Percentiles rank a stretch among this genome's conserved stretches.
Evolutionary conservation across 768 basidiomycete genomes (phyloP).

Genomic region (Phanerodontia chrysosporium): DNA sequence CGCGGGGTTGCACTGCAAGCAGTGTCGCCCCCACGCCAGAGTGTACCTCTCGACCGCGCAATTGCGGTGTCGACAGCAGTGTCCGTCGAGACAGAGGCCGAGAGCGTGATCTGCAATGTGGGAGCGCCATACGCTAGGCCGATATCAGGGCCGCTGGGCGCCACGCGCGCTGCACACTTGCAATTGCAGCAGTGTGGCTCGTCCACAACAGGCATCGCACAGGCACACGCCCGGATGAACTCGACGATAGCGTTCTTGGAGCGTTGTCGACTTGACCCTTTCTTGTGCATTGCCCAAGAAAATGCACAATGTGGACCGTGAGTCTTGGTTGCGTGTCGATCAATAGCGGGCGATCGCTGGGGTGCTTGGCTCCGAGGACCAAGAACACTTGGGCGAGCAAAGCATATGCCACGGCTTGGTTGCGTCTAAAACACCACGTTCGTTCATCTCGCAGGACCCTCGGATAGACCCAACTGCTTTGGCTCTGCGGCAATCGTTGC

Average conservation of each 20-base stretch:
- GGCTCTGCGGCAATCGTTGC: not conserved
- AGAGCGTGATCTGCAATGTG: no score
- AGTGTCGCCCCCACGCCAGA: no score
- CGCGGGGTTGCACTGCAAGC: no score
- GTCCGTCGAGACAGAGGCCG: no score
- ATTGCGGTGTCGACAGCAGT: no score
- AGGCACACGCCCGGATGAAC: not conserved
- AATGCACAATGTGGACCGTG: not conserved
- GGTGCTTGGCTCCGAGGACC: not conserved
- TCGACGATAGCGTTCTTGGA: not conserved
- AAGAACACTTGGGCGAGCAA: not conserved
- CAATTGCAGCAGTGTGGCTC: not conserved
- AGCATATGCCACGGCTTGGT: not conserved
- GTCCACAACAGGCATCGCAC: not conserved
- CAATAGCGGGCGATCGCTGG: not conserved
- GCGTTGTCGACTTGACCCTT: not conserved
- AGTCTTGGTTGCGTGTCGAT: not conserved
- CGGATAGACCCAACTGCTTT: not conserved
- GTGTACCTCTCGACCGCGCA: not conserved
- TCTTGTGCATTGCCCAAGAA: not conserved
- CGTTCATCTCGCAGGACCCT: conserved; percentile 2
- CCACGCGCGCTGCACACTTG: not conserved
- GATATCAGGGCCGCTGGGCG: not conserved
- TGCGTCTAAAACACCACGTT: not conserved
- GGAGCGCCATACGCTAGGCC: not conserved